phyloP scores from a whole-genome alignment of 139 green algal species.

The Zygnema cylindricum region DNA sequence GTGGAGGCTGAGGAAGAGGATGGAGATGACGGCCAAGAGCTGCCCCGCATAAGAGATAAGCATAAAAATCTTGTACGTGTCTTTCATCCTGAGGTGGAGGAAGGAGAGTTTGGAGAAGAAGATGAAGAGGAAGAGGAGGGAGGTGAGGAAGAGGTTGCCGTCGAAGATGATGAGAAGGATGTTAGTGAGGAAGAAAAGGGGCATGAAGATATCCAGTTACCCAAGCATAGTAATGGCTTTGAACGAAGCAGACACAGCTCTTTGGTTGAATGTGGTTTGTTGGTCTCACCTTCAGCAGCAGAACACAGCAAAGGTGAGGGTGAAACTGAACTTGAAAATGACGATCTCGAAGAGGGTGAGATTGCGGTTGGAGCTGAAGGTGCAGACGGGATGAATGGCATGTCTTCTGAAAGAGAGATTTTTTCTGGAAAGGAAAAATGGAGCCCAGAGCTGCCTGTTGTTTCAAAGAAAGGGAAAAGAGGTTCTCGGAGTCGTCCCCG shows the following conservation, averaged over 20 bases:
- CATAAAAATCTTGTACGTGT: background rate
- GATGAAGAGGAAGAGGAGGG: slow-evolving; percentile 36
- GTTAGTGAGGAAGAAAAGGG: slow-evolving; percentile 30
- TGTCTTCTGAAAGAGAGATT: no score
- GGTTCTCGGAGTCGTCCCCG: background rate
- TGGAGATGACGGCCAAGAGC: background rate
- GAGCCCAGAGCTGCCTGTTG: background rate
- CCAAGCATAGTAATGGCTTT: slow-evolving; percentile 20
- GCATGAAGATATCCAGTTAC: slow-evolving; percentile 52
- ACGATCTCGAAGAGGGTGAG: background rate
- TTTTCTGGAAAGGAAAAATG: no score
- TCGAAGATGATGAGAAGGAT: slow-evolving; percentile 31
- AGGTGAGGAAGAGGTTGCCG: slow-evolving; percentile 21
- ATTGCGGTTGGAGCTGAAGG: background rate
- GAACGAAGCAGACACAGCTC: background rate
- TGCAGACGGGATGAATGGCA: background rate
- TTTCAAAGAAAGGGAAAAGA: slow-evolving; percentile 4
- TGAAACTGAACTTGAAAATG: slow-evolving; percentile 10
- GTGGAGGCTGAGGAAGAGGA: slow-evolving; percentile 11
- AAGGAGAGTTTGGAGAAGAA: slow-evolving; percentile 39
- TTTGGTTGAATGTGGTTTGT: background rate
- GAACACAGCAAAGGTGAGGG: slow-evolving; percentile 18
- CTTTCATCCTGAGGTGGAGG: background rate
- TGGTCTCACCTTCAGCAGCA: background rate
- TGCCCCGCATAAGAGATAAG: background rate